A percentile compares a stretch with the other conserved stretches of the same genome.
phyloP scores from a whole-genome alignment of 2,329 filamentous ascomycete species.

The Hymenoscyphus infarciens region DNA sequence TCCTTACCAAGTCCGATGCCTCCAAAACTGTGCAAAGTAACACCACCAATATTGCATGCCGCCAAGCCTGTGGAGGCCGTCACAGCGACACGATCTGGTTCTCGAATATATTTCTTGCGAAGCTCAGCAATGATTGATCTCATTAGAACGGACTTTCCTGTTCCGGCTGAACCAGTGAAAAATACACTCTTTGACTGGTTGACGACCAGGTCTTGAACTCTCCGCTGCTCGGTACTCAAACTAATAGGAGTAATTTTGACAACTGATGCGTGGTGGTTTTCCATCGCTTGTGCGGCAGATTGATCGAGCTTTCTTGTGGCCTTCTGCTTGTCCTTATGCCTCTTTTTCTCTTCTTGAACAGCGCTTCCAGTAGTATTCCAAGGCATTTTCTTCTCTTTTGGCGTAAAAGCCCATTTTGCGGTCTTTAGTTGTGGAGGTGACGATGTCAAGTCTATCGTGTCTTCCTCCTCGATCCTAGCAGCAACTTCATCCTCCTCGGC shows the following conservation, averaged over 20 bases:
- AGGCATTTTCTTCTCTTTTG: conserved; percentile 40
- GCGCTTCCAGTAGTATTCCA: conserved; percentile 76
- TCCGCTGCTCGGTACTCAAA: conserved; percentile 80
- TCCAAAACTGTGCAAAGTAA: conserved; percentile 92
- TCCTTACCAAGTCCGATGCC: conserved; percentile 96
- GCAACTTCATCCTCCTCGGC: conserved; percentile 33
- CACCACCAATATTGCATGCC: conserved; percentile 93
- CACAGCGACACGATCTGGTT: conserved; percentile 83
- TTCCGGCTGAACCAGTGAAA: conserved; percentile 95
- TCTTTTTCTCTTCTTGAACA: conserved; percentile 75
- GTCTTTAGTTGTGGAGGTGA: conserved; percentile 20
- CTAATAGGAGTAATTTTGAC: conserved; percentile 34
- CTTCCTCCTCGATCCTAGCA: conserved; percentile 20
- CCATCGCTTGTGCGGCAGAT: conserved; percentile 43
- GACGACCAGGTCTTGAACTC: conserved; percentile 79
- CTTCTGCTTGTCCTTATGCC: conserved; percentile 62
- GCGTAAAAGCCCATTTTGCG: conserved; percentile 26
- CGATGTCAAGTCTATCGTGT: conserved; percentile 15
- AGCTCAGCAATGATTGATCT: conserved; percentile 82
- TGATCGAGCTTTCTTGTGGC: conserved; percentile 42
- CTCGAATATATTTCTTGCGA: conserved; percentile 69
- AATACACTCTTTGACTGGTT: conserved; percentile 84
- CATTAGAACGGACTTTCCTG: conserved; percentile 95
- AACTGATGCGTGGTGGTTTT: conserved; percentile 38
- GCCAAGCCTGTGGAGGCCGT: conserved; percentile 95